Evolutionary conservation across 768 basidiomycete species (phyloP).

Genomic region (Boletus sp.): DNA sequence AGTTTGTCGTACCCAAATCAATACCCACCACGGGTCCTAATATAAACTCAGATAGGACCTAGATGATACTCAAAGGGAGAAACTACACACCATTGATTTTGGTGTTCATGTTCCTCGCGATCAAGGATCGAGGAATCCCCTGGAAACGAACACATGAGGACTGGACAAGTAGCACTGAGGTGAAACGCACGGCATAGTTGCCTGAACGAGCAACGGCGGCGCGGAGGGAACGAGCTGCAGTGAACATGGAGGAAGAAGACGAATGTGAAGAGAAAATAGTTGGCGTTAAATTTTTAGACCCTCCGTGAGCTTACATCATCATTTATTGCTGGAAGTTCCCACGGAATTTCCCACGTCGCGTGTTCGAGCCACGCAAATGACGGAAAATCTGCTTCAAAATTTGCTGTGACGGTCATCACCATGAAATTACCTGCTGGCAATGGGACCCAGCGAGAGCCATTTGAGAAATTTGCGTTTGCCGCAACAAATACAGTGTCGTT

Average conservation of each 20-base stretch:
- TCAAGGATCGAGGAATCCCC: slow-evolving; percentile 66
- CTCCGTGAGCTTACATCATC: slow-evolving; percentile 31
- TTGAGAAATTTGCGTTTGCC: not conserved
- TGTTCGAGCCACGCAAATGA: slow-evolving; percentile 2
- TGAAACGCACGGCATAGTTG: slow-evolving; percentile 56
- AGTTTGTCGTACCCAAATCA: slow-evolving; percentile 93
- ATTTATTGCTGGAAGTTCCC: slow-evolving; percentile 14
- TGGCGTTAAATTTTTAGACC: slow-evolving; percentile 46
- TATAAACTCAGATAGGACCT: not conserved
- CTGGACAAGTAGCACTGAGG: not conserved
- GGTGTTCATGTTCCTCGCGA: slow-evolving; percentile 92
- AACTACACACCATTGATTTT: slow-evolving; percentile 75
- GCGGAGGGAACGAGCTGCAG: slow-evolving; percentile 64
- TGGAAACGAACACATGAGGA: slow-evolving; percentile 25
- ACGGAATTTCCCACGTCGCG: slow-evolving; percentile 8
- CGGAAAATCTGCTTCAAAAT: not conserved
- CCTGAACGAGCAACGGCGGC: slow-evolving; percentile 56
- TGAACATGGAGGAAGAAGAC: slow-evolving; percentile 62
- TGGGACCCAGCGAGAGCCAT: not conserved
- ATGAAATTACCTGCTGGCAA: not conserved
- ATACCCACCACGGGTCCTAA: slow-evolving; percentile 91
- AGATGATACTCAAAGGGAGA: not conserved
- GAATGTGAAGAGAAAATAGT: slow-evolving; percentile 31
- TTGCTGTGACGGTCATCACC: not conserved
- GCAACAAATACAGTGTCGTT: not conserved